These are phyloP conservation scores for Cystofilobasidium capitatum DNA, from an alignment of 768 basidiomycete genomes.

Conservation along the genomic window DNA sequence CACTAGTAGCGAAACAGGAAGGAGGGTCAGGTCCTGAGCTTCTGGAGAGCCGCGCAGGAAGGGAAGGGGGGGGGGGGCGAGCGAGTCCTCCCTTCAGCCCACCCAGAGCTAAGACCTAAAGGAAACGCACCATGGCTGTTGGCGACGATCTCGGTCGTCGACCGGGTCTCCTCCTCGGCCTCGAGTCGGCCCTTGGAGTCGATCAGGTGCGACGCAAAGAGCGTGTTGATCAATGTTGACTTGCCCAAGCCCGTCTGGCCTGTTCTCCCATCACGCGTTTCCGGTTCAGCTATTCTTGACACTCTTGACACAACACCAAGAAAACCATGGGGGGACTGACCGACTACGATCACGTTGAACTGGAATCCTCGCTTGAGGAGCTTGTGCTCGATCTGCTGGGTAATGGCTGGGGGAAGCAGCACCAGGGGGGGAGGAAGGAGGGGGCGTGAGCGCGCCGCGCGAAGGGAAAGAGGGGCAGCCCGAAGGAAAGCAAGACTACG, in stretches of 20 bases:
- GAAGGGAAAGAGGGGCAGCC: neutral
- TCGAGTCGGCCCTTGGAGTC: constrained; percentile 91
- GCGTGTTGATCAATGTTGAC: constrained; percentile 96
- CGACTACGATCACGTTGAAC: constrained; percentile 96
- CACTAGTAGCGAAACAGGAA: constrained; percentile 45
- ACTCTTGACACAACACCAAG: too few relatives aligned
- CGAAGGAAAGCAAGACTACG: too few relatives aligned
- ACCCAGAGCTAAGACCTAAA: neutral
- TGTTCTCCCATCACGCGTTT: too few relatives aligned
- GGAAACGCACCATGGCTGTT: constrained; percentile 72
- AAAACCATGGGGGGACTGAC: constrained; percentile 42
- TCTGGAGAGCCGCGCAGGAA: neutral
- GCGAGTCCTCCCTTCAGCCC: neutral
- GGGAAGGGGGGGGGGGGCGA: neutral
- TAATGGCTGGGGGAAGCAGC: constrained; percentile 51
- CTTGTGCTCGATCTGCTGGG: constrained; percentile 96
- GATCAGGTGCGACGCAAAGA: constrained; percentile 96
- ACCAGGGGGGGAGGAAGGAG: constrained; percentile 3
- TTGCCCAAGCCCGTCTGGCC: constrained; percentile 97
- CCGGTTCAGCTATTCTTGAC: neutral
- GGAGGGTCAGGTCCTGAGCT: neutral
- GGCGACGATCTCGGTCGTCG: constrained; percentile 94
- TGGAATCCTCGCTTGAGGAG: constrained; percentile 97
- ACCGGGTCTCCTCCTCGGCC: constrained; percentile 76
- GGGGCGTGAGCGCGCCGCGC: constrained; percentile 4